Conservation (phyloP, 768 basidiomycete species). For the Mycena amicta region DNA sequence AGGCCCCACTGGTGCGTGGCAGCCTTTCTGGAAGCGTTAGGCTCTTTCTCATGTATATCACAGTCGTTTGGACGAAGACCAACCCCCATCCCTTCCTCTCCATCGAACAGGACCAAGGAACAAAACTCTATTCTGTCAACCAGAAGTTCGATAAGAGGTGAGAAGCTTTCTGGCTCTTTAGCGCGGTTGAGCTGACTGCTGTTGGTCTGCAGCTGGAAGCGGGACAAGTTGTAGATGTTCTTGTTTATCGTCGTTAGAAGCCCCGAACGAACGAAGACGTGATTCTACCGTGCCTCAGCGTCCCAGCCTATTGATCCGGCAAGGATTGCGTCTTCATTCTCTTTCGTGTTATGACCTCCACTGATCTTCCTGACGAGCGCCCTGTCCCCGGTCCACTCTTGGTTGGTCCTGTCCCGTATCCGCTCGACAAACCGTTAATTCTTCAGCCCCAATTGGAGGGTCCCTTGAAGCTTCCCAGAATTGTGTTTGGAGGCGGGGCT, state of each 20-base stretch:
- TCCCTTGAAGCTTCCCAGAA: slow-evolving; percentile 41
- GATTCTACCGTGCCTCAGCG: slow-evolving; percentile 2
- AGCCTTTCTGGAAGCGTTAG: no score
- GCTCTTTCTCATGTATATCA: slow-evolving; percentile 2
- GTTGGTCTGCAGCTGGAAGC: slow-evolving; percentile 59
- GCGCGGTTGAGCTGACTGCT: slow-evolving; percentile 10
- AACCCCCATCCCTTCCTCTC: slow-evolving; percentile 93
- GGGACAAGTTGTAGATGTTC: slow-evolving; percentile 64
- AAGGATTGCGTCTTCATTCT: no score
- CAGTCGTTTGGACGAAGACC: slow-evolving; percentile 58
- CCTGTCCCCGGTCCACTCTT: slow-evolving; percentile 41
- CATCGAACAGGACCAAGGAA: slow-evolving; percentile 73
- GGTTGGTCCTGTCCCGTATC: slow-evolving; percentile 33
- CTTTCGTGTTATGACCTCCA: slow-evolving; percentile 19
- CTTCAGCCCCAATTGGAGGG: slow-evolving; percentile 36
- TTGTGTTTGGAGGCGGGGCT: slow-evolving; percentile 74
- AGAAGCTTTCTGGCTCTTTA: slow-evolving; percentile 27
- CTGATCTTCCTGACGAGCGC: slow-evolving; percentile 37
- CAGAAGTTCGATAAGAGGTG: slow-evolving; percentile 78
- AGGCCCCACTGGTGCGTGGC: slow-evolving; percentile 52
- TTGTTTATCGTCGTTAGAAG: slow-evolving; percentile 21
- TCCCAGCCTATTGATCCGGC: slow-evolving; percentile 17
- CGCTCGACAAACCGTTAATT: background rate
- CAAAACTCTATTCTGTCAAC: slow-evolving; percentile 69
- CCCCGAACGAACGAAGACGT: background rate